A percentile compares a stretch with the other conserved stretches of the same genome.
Conservation (phyloP, 1,284 basidiomycete species). For the Cutaneotrichosporon arboriforme region DNA sequence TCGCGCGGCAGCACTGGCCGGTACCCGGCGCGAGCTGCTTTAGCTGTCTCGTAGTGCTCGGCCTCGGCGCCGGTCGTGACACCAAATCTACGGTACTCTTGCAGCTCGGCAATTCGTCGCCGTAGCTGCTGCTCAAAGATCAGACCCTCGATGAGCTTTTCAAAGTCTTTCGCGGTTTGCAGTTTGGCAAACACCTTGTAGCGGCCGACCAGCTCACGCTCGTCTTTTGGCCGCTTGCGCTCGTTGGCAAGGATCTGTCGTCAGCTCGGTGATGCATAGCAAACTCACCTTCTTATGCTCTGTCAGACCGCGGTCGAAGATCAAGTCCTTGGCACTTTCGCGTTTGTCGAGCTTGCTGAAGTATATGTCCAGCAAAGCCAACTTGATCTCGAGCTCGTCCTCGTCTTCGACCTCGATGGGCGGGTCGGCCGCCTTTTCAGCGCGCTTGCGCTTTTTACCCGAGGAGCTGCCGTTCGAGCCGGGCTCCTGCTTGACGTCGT, state of each 20-base stretch:
- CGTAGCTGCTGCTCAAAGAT: constrained; percentile 81
- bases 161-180: constrained; percentile 88
- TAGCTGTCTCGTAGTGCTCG: constrained; percentile 75
- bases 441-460: constrained; percentile 57
- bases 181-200: constrained; percentile 87
- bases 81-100: constrained; percentile 78
- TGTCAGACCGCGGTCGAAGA: constrained; percentile 85
- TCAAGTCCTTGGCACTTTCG: constrained; percentile 77
- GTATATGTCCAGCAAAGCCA: constrained; percentile 78
- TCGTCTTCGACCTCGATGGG: constrained; percentile 59
- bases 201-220: constrained; percentile 81
- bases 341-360: constrained; percentile 85
- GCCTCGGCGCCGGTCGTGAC: constrained; percentile 76
- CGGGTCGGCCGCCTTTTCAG: constrained; percentile 63
- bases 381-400: constrained; percentile 23
- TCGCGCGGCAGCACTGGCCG: constrained; percentile 34
- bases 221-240: constrained; percentile 83
- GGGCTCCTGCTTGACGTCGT: constrained; percentile 22
- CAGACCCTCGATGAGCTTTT: constrained; percentile 79
- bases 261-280: not conserved
- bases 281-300: constrained; percentile 82
- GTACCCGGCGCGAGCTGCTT: constrained; percentile 52
- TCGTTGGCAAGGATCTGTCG: constrained; percentile 79
- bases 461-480: constrained; percentile 27
- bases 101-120: constrained; percentile 79